A percentile compares a stretch with the other conserved stretches of the same genome.
Evolutionary conservation across 306 rosid species (phyloP).

Genomic region (Luffa acutangula): DNA sequence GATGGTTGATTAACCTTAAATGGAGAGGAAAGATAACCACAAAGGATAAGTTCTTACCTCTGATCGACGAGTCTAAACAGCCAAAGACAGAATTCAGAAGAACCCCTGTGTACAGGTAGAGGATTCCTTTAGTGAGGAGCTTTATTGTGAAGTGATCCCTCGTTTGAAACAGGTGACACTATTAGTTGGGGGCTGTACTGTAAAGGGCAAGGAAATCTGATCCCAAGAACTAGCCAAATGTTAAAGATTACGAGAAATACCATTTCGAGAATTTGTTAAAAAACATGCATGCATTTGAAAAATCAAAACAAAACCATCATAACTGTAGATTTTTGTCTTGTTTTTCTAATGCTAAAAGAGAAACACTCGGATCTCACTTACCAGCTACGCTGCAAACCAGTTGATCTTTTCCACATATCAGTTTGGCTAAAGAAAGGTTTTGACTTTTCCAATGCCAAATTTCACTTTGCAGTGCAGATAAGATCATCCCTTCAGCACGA

Average conservation of each 20-base stretch:
- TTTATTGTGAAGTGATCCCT: no score
- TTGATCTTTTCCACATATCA: neutral
- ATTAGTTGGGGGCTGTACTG: neutral
- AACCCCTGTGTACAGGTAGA: no score
- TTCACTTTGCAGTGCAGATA: slow-evolving; percentile 81
- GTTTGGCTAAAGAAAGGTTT: neutral
- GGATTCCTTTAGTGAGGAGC: no score
- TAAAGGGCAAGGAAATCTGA: neutral
- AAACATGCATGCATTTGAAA: neutral
- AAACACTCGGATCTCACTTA: neutral
- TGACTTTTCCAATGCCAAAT: slow-evolving; percentile 4
- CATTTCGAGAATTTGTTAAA: neutral
- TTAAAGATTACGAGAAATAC: neutral
- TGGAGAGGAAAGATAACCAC: neutral
- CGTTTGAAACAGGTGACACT: neutral
- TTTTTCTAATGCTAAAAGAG: neutral
- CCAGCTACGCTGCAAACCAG: neutral
- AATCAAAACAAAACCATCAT: neutral
- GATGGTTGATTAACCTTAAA: neutral
- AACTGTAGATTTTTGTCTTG: neutral
- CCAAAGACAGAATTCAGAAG: no score
- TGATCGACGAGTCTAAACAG: neutral
- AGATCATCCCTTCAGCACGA: slow-evolving; percentile 58
- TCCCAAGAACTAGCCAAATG: neutral
- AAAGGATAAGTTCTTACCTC: neutral